Evolutionary conservation across 75 land plant genomes (phyloP), one percentile per base, ranked within the genome.

Genomic region (Sequoiadendron giganteum): DNA sequence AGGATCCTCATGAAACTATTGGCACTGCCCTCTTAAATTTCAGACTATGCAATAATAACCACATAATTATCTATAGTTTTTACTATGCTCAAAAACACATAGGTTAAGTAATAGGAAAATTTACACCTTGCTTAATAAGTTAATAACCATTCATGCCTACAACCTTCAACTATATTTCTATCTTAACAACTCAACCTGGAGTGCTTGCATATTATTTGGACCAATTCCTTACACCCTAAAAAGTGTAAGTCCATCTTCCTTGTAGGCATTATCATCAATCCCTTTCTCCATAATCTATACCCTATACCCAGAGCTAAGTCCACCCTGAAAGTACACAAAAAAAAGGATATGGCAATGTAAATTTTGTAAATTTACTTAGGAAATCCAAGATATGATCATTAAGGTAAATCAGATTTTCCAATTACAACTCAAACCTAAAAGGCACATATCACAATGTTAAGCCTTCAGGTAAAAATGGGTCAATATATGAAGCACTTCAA

Each of bases 191-290:
- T 97, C 97, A 85, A 95, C 97, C 97, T 98, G 98, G 86, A 97
- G 93, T 55, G 99, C 95, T 90, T 95, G 99, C 94, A 95, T 94
- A 82, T 93, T 98, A 19, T 96, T 94, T 45, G 96, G 99, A n/a
- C 98, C 96, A 78, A 93, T 86, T 54, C 96, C 97, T 90, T 96
- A 97, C 52, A 98, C 94, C 86, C 97, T 91, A 87, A 98, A 94
- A 84, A 98, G 84, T 85, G 97, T 95, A 87, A 93, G 78, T 21
- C 92, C 91, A 85, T 94, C 92, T 85, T 93, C 95, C 78, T 90
- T 87, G 85, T 94, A 96, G 55, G 95, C 94, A 2, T 94, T 94
- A 93, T 96, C 97, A 28, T 72, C 90, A 85, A 93, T 90, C 86
- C 84, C 93, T 34, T 90, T 95, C 47, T 95, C 96, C 48, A 89